A percentile compares a stretch with the other conserved stretches of the same genome.
phyloP scores from a whole-genome alignment of 2,329 filamentous ascomycete species.

The Calycina herbarum region DNA sequence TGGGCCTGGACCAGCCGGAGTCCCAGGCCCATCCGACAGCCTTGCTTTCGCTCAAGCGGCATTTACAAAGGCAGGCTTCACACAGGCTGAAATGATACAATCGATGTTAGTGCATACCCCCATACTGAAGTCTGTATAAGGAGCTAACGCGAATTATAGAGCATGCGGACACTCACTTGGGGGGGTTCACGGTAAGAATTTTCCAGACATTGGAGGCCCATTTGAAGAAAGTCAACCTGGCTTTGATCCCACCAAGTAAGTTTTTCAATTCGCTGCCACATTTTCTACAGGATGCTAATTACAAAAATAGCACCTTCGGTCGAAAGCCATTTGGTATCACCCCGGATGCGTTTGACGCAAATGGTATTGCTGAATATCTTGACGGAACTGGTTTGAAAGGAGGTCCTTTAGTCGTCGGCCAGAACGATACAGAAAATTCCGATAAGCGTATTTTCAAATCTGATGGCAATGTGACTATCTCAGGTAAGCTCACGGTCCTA shows the following conservation, averaged over 20 bases:
- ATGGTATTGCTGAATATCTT: constrained; percentile 22
- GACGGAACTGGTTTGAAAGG: constrained; percentile 17
- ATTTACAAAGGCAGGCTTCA: constrained; percentile 58
- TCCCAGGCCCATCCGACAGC: constrained; percentile 57
- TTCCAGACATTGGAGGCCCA: constrained; percentile 15
- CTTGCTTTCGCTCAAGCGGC: constrained; percentile 50
- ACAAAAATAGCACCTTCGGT: constrained; percentile 5
- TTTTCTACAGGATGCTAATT: background rate
- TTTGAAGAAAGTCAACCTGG: background rate
- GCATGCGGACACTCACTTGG: constrained; percentile 22
- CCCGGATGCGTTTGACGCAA: constrained; percentile 20
- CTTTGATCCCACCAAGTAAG: constrained; percentile 3
- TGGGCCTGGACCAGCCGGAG: constrained; percentile 46
- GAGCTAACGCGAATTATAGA: constrained; percentile 27
- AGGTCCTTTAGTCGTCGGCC: constrained; percentile 22
- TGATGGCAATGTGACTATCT: constrained; percentile 26
- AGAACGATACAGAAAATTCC: constrained; percentile 15
- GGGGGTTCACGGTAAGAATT: constrained; percentile 15
- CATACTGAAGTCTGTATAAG: too few relatives aligned
- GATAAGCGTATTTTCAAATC: constrained; percentile 23
- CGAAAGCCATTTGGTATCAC: constrained; percentile 21
- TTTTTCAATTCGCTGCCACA: background rate
- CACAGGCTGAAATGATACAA: constrained; percentile 55
- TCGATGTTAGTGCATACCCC: constrained; percentile 33
- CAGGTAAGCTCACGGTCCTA: too few relatives aligned